Evolutionary conservation across 1,284 basidiomycete species (phyloP), one percentile per base, ranked within the genome.

Genomic region (Leccinum huronense): DNA sequence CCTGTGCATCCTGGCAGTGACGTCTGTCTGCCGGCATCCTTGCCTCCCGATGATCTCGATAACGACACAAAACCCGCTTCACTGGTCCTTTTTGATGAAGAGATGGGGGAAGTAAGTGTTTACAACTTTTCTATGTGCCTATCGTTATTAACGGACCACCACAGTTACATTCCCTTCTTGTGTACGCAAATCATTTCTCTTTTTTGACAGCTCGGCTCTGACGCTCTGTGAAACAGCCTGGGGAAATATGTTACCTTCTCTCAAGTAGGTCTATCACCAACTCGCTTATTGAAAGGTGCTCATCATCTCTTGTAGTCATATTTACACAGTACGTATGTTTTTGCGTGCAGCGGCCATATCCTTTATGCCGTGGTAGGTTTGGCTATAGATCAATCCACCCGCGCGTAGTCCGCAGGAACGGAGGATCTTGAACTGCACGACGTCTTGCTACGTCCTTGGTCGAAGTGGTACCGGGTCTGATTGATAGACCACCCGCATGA

Each of bases 391-490:
- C 11, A 63, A 14, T 65, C 5, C 6, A 34, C 27, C 3, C 2
- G 1, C 33, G 3, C 11, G 2, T 62, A 90, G 89, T 0, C 76
- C 82, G 0, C 77, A 82, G 38, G 89, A 91, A 69, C 83, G 80
- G 69, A 77, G 75, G 56, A 88, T 91, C 33, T 83, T 89, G 10
- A 83, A 89, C 58, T 81, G 89, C 68, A 74, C 75, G 0, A 75
- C 78, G 0, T 89, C 88, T 0, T 89, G 86, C 65, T 89, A 86
- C 71, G 88, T 91, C 14, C 69, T 90, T 2, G 89, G 89, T 0
- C 78, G 89, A 45, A 90, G 88, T 68, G 89, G 89, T 3, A 91
- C 89, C 0, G 88, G 89, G 87, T 88, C 71, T 19, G 77, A 61
- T 19, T 31, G 11, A 3, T 36, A 36, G 34, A 3, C 31, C n/a